Evolutionary conservation across 2,329 filamentous ascomycete species (phyloP).

Genomic region (Elsinoe perseae): DNA sequence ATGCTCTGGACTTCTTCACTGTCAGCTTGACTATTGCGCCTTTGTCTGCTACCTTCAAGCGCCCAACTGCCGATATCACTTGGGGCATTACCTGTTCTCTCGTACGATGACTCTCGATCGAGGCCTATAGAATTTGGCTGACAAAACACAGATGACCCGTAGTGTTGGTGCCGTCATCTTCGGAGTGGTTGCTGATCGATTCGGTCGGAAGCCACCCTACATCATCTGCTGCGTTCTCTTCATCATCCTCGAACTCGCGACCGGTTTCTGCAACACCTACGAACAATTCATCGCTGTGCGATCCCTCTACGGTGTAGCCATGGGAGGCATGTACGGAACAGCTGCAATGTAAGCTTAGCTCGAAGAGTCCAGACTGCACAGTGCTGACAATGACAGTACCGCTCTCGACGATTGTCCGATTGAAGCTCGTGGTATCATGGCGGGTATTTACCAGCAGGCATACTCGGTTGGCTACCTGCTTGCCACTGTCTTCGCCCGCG

Average conservation of each 20-base stretch:
- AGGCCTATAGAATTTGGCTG: background rate
- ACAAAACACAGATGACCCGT: slow-evolving; percentile 44
- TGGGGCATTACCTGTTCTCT: slow-evolving; percentile 43
- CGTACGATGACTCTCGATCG: background rate
- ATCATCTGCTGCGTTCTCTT: slow-evolving; percentile 55
- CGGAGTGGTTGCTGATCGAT: slow-evolving; percentile 35
- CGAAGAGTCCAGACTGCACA: no score
- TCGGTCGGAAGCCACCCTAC: slow-evolving; percentile 41
- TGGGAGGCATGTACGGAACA: slow-evolving; percentile 57
- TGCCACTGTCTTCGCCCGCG: slow-evolving; percentile 36
- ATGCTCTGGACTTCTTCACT: slow-evolving; percentile 53
- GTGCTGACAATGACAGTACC: slow-evolving; percentile 36
- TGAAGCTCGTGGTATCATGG: slow-evolving; percentile 52
- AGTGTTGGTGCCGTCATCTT: slow-evolving; percentile 53
- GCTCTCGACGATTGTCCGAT: slow-evolving; percentile 55
- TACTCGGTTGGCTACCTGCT: slow-evolving; percentile 53
- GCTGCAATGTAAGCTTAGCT: slow-evolving; percentile 34
- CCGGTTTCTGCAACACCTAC: slow-evolving; percentile 53
- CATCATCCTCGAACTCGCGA: slow-evolving; percentile 53
- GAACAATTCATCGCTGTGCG: slow-evolving; percentile 51
- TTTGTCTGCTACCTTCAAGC: slow-evolving; percentile 47
- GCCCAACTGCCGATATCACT: slow-evolving; percentile 51
- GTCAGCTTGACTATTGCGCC: slow-evolving; percentile 50
- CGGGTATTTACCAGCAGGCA: slow-evolving; percentile 56
- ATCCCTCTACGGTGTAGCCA: slow-evolving; percentile 55